phyloP scores from a whole-genome alignment of 2,329 filamentous ascomycete genomes.

The Cercospora berteroae region DNA sequence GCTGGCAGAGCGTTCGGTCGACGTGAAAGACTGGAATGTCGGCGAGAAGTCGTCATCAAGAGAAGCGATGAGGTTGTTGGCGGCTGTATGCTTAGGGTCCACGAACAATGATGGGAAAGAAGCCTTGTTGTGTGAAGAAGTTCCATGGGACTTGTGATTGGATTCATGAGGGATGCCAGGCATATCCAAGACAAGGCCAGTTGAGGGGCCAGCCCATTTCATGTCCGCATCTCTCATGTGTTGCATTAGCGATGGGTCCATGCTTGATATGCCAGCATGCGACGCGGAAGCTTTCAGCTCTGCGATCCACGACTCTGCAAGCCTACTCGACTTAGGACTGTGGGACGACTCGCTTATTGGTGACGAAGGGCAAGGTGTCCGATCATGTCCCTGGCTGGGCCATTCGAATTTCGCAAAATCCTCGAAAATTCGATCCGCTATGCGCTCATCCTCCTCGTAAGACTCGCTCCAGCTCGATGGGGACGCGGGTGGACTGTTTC shows the following conservation, averaged over 20 bases:
- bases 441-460: neutral
- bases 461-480: neutral
- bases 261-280: conserved; percentile 3
- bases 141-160: neutral
- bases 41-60: conserved; percentile 10
- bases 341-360: neutral
- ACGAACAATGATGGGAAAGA: neutral
- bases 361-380: neutral
- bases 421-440: conserved; percentile 1
- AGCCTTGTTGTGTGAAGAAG: neutral
- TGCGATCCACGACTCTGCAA: neutral
- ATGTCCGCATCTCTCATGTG: neutral
- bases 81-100: neutral
- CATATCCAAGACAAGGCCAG: neutral
- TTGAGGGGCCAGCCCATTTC: neutral
- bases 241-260: conserved; percentile 2
- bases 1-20: neutral
- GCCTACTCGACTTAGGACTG: neutral
- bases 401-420: conserved; percentile 13
- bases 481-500: neutral
- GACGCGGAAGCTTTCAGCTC: conserved; percentile 8
- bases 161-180: neutral
- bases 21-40: neutral
- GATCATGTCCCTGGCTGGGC: neutral
- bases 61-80: conserved; percentile 12